These are phyloP conservation scores for Suillus clintonianus DNA, from an alignment of 768 basidiomycete genomes.

Conservation along the genomic window DNA sequence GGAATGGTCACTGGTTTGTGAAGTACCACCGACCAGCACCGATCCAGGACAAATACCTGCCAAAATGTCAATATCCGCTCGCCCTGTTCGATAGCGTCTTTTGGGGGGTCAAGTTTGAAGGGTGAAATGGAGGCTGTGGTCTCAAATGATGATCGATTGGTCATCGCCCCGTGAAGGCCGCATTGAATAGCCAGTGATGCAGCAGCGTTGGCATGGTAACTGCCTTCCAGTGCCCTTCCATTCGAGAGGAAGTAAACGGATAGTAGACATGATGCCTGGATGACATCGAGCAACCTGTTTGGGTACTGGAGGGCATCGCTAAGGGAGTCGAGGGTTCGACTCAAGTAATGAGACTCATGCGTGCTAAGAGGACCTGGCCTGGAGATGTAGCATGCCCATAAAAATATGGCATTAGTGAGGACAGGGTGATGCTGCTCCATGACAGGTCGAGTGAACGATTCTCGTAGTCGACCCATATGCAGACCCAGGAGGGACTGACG, in stretches of 20 bases:
- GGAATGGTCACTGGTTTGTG: conserved; percentile 67
- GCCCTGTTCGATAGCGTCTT: conserved; percentile 61
- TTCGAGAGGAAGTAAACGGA: conserved; percentile 77
- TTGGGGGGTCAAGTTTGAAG: conserved; percentile 58
- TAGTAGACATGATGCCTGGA: conserved; percentile 75
- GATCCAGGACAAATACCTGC: conserved; percentile 81
- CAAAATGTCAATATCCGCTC: conserved; percentile 79
- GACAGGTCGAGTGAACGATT: conserved; percentile 53
- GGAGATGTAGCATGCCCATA: conserved; percentile 83
- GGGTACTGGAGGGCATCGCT: conserved; percentile 60
- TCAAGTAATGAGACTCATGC: conserved; percentile 74
- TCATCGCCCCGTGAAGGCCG: conserved; percentile 57
- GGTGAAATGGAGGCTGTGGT: conserved; percentile 33
- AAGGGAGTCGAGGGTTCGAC: conserved; percentile 60
- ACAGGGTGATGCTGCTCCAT: conserved; percentile 72
- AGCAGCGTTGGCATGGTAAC: conserved; percentile 75
- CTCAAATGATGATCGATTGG: conserved; percentile 31
- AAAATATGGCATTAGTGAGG: conserved; percentile 78
- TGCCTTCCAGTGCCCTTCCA: conserved; percentile 76
- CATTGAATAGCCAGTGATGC: conserved; percentile 73
- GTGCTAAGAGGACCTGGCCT: conserved; percentile 68
- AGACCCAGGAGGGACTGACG: conserved; percentile 75
- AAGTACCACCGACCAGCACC: conserved; percentile 77
- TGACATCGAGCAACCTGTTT: conserved; percentile 63
- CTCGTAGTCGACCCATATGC: conserved; percentile 65